phyloP scores from a whole-genome alignment of 495 filamentous ascomycete species.

The Pyrenopolyporus hunteri region DNA sequence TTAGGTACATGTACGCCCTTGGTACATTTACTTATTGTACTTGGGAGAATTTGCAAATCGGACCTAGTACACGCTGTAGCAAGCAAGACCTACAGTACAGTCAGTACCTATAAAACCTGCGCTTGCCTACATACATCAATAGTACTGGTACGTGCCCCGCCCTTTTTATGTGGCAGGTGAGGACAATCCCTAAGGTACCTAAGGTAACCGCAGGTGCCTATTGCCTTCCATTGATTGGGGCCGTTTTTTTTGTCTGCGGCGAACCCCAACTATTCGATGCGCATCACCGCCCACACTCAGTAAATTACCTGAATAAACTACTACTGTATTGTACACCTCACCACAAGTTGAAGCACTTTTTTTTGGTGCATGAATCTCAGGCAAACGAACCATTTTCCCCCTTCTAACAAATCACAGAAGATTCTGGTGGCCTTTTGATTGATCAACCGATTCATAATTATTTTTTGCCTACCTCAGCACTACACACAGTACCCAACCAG shows the following conservation, averaged over 20 bases:
- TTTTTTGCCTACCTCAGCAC: background rate
- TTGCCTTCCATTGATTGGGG: slow-evolving; percentile 16
- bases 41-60: background rate
- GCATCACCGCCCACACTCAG: slow-evolving; percentile 12
- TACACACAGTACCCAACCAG: background rate
- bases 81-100: background rate
- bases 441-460: background rate
- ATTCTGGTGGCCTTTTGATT: background rate
- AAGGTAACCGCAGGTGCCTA: slow-evolving; percentile 4
- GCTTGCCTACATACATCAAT: no score
- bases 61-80: background rate
- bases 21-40: no score
- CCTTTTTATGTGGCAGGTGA: no score
- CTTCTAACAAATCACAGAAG: background rate
- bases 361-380: slow-evolving; percentile 9
- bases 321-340: background rate
- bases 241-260: slow-evolving; percentile 17
- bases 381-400: background rate
- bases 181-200: no score
- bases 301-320: no score
- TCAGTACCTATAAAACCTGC: no score
- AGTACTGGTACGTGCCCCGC: background rate
- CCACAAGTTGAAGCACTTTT: background rate
- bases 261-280: slow-evolving; percentile 13
- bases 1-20: no score